Evolutionary conservation across 768 basidiomycete species (phyloP).

Genomic region (Boletus reticulatus): DNA sequence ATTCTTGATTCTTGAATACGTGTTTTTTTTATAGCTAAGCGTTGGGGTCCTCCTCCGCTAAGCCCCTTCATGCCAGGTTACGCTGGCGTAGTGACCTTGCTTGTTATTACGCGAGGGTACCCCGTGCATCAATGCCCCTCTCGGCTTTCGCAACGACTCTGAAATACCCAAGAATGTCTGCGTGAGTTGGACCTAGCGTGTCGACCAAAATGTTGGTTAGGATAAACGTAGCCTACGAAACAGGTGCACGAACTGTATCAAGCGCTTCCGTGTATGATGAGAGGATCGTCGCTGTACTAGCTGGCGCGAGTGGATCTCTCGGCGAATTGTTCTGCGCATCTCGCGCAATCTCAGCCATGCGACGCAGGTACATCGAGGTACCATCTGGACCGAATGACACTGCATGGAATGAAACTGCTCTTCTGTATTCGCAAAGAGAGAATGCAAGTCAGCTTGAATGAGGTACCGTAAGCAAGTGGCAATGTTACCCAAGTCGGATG

Average conservation of each 20-base stretch:
- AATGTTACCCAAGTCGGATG: conserved; percentile 41
- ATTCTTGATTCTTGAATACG: too few species aligned
- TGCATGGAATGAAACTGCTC: conserved; percentile 55
- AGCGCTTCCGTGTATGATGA: conserved; percentile 52
- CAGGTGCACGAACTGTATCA: conserved; percentile 39
- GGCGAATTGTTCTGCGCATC: conserved; percentile 46
- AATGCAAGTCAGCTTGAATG: not conserved
- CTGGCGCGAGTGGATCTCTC: conserved; percentile 36
- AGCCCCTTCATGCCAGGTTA: too few species aligned
- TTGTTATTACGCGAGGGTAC: too few species aligned
- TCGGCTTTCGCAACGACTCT: conserved; percentile 54
- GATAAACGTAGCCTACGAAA: too few species aligned
- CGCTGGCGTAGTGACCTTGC: too few species aligned
- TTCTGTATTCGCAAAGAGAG: conserved; percentile 30
- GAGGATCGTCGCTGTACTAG: conserved; percentile 27
- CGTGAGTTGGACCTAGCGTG: conserved; percentile 47
- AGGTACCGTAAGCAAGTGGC: fast-evolving
- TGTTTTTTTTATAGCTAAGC: too few species aligned
- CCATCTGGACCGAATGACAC: conserved; percentile 50
- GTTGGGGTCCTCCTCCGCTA: too few species aligned
- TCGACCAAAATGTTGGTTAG: too few species aligned
- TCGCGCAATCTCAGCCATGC: conserved; percentile 53
- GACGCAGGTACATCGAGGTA: conserved; percentile 31
- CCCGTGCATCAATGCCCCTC: conserved; percentile 44
- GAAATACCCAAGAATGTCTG: conserved; percentile 59